A percentile compares a stretch with the other conserved stretches of the same genome.
Conservation (phyloP, 2,329 filamentous ascomycete genomes). For the Talaromyces sp. region DNA sequence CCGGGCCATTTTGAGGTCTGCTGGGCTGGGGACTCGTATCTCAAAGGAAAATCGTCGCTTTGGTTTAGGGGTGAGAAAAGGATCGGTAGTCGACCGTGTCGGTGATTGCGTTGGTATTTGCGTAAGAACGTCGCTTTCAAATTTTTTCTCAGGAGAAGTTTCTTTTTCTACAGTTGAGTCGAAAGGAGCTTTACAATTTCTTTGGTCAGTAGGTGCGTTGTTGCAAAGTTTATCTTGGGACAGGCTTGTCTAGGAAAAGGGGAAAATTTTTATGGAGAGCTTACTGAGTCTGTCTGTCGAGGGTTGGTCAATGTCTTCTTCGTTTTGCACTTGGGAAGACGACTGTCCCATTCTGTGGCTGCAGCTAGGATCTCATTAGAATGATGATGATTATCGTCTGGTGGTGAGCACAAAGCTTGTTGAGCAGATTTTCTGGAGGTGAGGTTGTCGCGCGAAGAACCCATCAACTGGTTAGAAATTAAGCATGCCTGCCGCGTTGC, state of each 20-base stretch:
- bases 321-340: slow-evolving; percentile 24
- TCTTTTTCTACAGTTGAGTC: not conserved
- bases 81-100: not conserved
- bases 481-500: not conserved
- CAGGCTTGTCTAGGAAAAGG: not conserved
- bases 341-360: slow-evolving; percentile 24
- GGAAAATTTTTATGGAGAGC: not conserved
- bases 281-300: slow-evolving; percentile 5
- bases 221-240: not conserved
- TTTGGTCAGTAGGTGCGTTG: not conserved
- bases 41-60: slow-evolving; percentile 12
- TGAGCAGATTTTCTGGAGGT: not conserved
- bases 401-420: too few species aligned
- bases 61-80: slow-evolving; percentile 5
- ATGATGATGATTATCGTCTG: not conserved
- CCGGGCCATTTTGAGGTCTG: not conserved
- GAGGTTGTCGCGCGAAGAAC: not conserved
- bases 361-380: not conserved
- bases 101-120: not conserved
- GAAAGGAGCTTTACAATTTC: not conserved
- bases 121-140: not conserved
- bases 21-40: slow-evolving; percentile 4
- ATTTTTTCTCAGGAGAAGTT: not conserved
- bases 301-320: slow-evolving; percentile 6
- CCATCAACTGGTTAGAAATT: slow-evolving; percentile 6